Evolutionary conservation across 441 rosid species (phyloP), one percentile per base, ranked within the genome.

Genomic region (Kokia cookei): DNA sequence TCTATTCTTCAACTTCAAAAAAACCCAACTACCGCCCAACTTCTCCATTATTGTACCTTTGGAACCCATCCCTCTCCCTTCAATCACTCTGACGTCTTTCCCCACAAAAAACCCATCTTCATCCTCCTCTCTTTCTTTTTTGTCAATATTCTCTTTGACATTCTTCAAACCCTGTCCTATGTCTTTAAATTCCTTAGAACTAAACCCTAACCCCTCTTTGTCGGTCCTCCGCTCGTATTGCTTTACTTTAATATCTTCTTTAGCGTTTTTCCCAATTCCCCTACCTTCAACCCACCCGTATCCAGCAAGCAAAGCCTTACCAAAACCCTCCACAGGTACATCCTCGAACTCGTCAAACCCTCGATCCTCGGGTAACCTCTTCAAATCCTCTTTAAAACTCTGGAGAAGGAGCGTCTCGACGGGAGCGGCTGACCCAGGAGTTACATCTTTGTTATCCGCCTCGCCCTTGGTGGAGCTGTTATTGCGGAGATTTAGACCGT

Each of bases 261-360:
- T 90, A 22, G 88, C 83, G 5, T 89, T 93, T 69, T 74, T 88
- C 43, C 98, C 98, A 35, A 93, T 84, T 6, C 97, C 98, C 35
- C 78, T 84, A 6, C 98, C 97, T 58, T 93, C 96, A 5, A 76
- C 71, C 98, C 98, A 93, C 0, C 99, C 98, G 50, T 90, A 93
- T 0, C 98, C 98, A 70, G 88, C 86, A 19, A 94, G 88, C 78
- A 91, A 69, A 2, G 96, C 92, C n/a, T 83, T 87, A 0, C 89
- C 95, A 53, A 86, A 94, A 1, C 81, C 96, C 73, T 91, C 97
- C 7, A 94, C 94, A 0, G 99, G 90, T 76, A 88, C 76, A 19
- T 85, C 94, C 66, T 87, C 87, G 69, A 82, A 90, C 73, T 86
- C 94, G 68, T 84, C 88, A 3, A 84, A 73, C 3, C 92, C 93